Conservation (phyloP, 2,329 filamentous ascomycete species). For the Paraconiothyrium brasiliense region DNA sequence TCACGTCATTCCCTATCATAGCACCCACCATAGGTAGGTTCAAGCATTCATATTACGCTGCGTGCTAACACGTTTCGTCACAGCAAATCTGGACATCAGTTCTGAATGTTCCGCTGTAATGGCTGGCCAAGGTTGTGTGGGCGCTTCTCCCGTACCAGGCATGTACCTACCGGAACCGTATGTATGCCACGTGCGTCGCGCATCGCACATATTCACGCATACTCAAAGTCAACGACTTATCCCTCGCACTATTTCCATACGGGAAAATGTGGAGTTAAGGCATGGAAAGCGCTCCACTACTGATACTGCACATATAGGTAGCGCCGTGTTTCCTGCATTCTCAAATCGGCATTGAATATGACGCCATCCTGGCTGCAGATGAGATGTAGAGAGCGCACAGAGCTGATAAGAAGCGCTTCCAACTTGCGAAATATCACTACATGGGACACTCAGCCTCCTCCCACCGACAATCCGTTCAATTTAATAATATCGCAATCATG, state of each 20-base stretch:
- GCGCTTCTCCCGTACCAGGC: too few relatives aligned
- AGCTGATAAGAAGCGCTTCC: conserved; percentile 8
- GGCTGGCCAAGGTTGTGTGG: too few relatives aligned
- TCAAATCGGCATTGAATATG: conserved; percentile 9
- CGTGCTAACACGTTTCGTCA: too few relatives aligned
- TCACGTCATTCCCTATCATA: conserved; percentile 4
- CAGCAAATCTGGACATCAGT: not conserved
- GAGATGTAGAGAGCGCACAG: conserved; percentile 1
- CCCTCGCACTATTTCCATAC: not conserved
- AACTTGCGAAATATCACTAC: not conserved
- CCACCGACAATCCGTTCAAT: not conserved
- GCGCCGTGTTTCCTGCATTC: conserved; percentile 2
- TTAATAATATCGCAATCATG: not conserved
- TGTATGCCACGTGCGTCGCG: not conserved
- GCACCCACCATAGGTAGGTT: too few relatives aligned
- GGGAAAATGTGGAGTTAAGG: not conserved
- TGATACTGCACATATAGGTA: not conserved
- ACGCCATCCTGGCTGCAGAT: conserved; percentile 11
- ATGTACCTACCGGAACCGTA: not conserved
- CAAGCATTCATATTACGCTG: too few relatives aligned
- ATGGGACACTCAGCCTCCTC: not conserved
- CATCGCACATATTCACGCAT: not conserved
- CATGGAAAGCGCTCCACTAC: not conserved
- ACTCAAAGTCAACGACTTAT: too few relatives aligned
- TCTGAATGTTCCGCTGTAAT: too few relatives aligned